These are phyloP conservation scores for Dictyostelium firmibasis DNA, from an alignment of 78 protist genomes.

Conservation along the genomic window DNA sequence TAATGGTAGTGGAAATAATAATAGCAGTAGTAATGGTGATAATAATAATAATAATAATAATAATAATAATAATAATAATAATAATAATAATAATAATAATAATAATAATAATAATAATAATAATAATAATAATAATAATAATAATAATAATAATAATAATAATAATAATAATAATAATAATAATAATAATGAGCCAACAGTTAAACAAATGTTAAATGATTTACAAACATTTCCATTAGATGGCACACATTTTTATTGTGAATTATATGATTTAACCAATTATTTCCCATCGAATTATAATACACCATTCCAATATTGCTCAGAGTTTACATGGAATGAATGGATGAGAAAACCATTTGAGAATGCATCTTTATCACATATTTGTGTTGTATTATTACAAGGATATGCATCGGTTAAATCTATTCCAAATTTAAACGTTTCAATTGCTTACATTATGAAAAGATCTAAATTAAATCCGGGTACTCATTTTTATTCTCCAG, in stretches of 20 bases:
- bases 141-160: background rate
- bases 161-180: background rate
- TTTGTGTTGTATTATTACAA: conserved; percentile 55
- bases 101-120: background rate
- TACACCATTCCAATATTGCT: conserved; percentile 40
- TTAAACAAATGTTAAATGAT: background rate
- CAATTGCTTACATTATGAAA: conserved; percentile 50
- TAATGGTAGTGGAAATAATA: background rate
- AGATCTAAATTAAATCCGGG: conserved; percentile 68
- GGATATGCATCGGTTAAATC: conserved; percentile 50
- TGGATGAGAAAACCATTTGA: conserved; percentile 69
- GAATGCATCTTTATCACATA: conserved; percentile 12
- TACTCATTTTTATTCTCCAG: conserved; percentile 51
- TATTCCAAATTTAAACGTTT: background rate
- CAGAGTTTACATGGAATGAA: conserved; percentile 79
- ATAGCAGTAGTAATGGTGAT: background rate
- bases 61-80: background rate
- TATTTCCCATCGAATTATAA: conserved; percentile 33
- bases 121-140: background rate
- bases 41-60: background rate
- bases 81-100: background rate
- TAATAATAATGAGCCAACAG: conserved; percentile 8
- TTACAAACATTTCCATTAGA: conserved; percentile 51
- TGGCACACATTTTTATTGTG: conserved; percentile 71
- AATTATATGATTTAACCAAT: conserved; percentile 48